phyloP scores from a whole-genome alignment of 306 rosid species.

The Alnus glutinosa region DNA sequence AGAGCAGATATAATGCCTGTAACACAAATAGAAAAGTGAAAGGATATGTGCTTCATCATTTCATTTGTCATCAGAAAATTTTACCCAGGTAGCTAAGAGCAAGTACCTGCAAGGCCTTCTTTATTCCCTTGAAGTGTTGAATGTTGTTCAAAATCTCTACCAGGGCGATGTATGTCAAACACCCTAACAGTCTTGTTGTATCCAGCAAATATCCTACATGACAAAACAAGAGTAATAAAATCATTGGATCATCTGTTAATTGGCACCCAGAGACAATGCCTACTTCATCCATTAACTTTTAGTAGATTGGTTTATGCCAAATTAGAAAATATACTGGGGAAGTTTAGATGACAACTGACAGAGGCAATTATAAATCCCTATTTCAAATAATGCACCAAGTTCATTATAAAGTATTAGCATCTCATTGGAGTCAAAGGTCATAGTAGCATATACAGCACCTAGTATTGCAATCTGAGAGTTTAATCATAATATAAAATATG shows the following conservation, averaged over 20 bases:
- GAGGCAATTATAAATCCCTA: conserved; percentile 14
- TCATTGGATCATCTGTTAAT: conserved; percentile 12
- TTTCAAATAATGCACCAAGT: conserved; percentile 7
- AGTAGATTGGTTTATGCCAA: conserved; percentile 4
- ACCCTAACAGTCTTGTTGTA: conserved; percentile 87
- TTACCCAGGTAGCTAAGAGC: conserved; percentile 19
- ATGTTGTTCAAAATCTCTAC: conserved; percentile 73
- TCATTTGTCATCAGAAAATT: not conserved
- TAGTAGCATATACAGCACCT: not conserved
- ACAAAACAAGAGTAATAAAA: conserved; percentile 21
- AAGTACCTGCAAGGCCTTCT: conserved; percentile 85
- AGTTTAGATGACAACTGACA: conserved; percentile 15
- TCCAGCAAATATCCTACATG: conserved; percentile 86
- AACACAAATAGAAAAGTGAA: conserved; percentile 4
- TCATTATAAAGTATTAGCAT: conserved; percentile 14
- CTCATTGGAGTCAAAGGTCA: not conserved
- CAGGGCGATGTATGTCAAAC: conserved; percentile 96
- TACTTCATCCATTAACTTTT: conserved; percentile 1
- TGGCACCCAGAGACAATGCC: conserved; percentile 3
- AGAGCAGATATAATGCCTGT: conserved; percentile 91
- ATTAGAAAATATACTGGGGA: conserved; percentile 18
- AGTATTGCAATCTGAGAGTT: not conserved
- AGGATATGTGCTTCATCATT: conserved; percentile 16
- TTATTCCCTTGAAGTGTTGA: conserved; percentile 80
- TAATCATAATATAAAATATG: not conserved